Evolutionary conservation across 441 rosid genomes (phyloP), one percentile per base, ranked within the genome.

Genomic region (Lepidium campestre): DNA sequence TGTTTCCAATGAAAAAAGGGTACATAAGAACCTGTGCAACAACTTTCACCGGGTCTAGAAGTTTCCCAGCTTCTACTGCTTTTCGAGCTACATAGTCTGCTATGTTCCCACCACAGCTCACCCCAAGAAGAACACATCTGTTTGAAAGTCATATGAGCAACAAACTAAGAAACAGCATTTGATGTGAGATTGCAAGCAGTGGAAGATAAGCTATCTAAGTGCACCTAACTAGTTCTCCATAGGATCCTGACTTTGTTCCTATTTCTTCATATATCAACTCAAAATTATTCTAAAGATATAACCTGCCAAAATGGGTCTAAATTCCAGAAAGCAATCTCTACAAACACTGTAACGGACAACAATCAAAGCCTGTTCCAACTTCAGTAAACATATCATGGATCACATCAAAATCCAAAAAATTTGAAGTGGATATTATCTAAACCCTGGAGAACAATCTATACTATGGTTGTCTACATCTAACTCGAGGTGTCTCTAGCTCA

Each of bases 11-110:
- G 80, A 87, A 87, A 39, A 85, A 87, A 1, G 93, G 93, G 73
- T 83, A 83, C 86, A 87, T 76, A 61, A 87, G 75, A 68, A 87
- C 83, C 75, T 85, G 93, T 15, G 90, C 90, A 4, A 87, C 90
- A 50, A 83, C 90, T 78, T 83, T 87, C 18, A 87, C 80, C 14
- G 90, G 90, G 23, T 83, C 86, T 75, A 87, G 59, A 62, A 83
- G 82, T 59, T 79, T 85, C 63, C 90, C 90, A 27, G 82, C 84
- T 72, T 81, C 90, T 22, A 83, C 82, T 39, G 85, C 85, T 63
- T 79, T 87, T 34, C 81, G 77, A 35, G 93, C 84, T 70, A 83
- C 86, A 55, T 79, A 77, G 62, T 87, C 90, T 25, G 85, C 90
- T 68, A 87, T 83, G 77, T 85, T 85, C 40, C 83, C 88, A 44